Conservation (phyloP, 179 eudicot genomes). For the Spinacia oleracea region DNA sequence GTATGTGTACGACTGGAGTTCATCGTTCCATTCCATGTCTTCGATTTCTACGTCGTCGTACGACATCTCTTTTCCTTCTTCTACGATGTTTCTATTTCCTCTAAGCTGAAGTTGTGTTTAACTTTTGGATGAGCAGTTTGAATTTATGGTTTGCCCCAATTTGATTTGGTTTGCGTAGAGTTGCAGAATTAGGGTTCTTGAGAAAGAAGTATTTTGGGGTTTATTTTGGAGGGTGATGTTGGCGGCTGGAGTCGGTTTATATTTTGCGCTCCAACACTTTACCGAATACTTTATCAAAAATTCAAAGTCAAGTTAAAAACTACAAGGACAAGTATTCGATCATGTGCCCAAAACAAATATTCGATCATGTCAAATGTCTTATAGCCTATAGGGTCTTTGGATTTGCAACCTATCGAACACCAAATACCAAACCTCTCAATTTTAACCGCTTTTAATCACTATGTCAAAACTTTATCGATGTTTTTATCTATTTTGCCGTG, state of each 20-base stretch:
- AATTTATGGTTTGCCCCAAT: background rate
- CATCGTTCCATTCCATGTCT: conserved; percentile 96
- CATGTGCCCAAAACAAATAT: no score
- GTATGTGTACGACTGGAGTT: conserved; percentile 70
- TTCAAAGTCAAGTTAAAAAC: no score
- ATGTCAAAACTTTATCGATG: no score
- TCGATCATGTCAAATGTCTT: no score
- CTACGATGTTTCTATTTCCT: background rate
- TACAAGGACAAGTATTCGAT: no score
- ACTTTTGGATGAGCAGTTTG: background rate
- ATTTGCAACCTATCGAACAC: no score
- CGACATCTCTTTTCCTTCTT: conserved; percentile 30
- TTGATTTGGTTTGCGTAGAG: background rate
- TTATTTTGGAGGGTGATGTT: background rate
- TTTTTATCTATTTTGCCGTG: no score
- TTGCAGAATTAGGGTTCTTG: background rate
- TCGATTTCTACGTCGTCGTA: conserved; percentile 68
- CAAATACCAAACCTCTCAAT: no score
- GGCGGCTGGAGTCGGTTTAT: background rate
- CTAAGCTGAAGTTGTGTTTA: background rate
- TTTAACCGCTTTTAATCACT: no score
- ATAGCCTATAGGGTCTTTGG: no score
- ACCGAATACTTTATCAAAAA: no score
- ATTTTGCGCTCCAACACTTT: no score
- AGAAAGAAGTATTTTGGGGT: background rate